Base-by-base conservation (phyloP, 2,329 filamentous ascomycete genomes). In the Hymenoscyphus salicellus region DNA sequence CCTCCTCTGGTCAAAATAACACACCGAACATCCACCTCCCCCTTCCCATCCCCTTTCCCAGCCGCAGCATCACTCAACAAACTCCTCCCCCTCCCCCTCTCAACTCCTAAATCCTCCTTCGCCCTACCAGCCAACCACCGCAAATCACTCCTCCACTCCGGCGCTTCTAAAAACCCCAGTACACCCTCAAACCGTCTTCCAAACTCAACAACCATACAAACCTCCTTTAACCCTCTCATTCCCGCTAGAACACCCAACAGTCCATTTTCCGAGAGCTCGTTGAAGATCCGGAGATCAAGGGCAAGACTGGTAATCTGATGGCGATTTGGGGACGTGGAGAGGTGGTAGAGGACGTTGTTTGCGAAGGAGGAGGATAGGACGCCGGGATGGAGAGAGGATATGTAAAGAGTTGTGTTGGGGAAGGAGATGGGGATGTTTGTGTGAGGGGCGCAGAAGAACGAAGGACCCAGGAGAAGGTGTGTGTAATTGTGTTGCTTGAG, bases 151-250 rank as follows among this genome's bases (percentile, higher is more conserved):
- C 70, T 70, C 69, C 70, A 71, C 57, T 65, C 61, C 1, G 70
- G 71, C 14, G 61, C 63, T 16, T 64, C 68, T 60, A 69, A 63
- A 61, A 67, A 73, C 10, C 57, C 68, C 60, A 65, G 56, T 23
- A 65, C 64, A 2, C 64, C 70, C 55, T 60, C 58, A 62, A 68
- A 72, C 28, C 23, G 20, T 41, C 70, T 56, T n/a, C 70, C 71
- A 66, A 72, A 73, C 62, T 73, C 72, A 8, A 72, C 67, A n/a
- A 73, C 72, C 36, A 73, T 59, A 33, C 55, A 57, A 26, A 73
- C 58, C 43, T 68, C 67, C 33, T 55, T 65, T 14, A 72, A 26
- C 6, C 52, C 57, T 28, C 58, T 70, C 69, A 73, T 70, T 23
- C 64, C 55, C 16, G 63, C 68, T 26, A 73, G 49, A 0, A 69